These are phyloP conservation scores for Aspergillus homomorphus DNA, from an alignment of 495 filamentous ascomycete genomes.

Conservation along the genomic window DNA sequence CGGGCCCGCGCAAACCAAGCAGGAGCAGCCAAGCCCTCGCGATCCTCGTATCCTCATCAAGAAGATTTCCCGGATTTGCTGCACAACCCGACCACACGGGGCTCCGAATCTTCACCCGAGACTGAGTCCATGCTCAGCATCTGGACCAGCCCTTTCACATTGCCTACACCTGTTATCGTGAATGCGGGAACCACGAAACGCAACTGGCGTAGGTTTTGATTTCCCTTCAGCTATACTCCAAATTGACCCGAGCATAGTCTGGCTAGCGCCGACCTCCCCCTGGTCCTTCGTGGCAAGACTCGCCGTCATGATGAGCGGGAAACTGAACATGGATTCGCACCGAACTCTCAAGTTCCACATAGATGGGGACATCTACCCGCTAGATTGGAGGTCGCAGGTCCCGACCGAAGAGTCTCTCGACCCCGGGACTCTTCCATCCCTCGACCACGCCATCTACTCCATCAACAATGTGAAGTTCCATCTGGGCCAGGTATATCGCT, in stretches of 20 bases:
- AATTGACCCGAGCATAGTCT: conserved; percentile 16
- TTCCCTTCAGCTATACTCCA: not conserved
- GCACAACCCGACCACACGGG: not conserved
- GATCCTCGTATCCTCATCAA: not conserved
- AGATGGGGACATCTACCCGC: conserved; percentile 31
- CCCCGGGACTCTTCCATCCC: conserved; percentile 29
- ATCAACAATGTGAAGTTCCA: conserved; percentile 39
- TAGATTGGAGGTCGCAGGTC: conserved; percentile 33
- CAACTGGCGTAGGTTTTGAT: conserved; percentile 24
- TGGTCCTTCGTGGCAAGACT: conserved; percentile 34
- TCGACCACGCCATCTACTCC: conserved; percentile 34
- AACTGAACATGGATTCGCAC: conserved; percentile 15
- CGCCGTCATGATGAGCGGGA: conserved; percentile 29
- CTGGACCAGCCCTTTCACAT: not conserved
- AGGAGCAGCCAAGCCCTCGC: not conserved
- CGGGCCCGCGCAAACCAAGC: not conserved
- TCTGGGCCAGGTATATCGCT: conserved; percentile 31
- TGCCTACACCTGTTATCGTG: not conserved
- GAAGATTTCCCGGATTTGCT: not conserved
- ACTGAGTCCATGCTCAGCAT: not conserved
- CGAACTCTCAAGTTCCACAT: conserved; percentile 18
- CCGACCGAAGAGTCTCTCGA: conserved; percentile 22
- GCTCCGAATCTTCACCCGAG: not conserved
- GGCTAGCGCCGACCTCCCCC: conserved; percentile 30
- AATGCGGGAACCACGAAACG: conserved; percentile 3